Evolutionary conservation across 164 flowering plant species (phyloP).

Genomic region (Echeveria elegans): DNA sequence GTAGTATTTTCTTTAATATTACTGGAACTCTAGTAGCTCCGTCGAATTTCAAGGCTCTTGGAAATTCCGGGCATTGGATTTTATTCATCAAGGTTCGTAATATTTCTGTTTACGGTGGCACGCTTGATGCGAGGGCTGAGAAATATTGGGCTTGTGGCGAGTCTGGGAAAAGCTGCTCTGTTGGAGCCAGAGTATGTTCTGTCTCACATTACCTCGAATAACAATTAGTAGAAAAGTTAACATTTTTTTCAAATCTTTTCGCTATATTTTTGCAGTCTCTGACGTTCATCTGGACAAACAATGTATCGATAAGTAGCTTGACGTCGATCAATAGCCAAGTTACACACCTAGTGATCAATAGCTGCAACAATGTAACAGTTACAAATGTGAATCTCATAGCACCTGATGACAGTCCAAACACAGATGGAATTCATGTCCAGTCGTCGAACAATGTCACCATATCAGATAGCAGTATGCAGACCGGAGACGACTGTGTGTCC

Average conservation of each 20-base stretch:
- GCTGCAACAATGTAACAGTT: slow-evolving; percentile 25
- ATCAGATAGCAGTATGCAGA: slow-evolving; percentile 16
- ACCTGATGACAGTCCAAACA: slow-evolving; percentile 41
- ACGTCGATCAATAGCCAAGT: slow-evolving; percentile 35
- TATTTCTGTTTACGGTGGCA: slow-evolving; percentile 40
- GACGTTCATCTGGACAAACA: slow-evolving; percentile 18
- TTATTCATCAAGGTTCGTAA: slow-evolving; percentile 29
- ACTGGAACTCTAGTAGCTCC: slow-evolving; percentile 45
- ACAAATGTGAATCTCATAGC: slow-evolving; percentile 27
- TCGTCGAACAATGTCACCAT: slow-evolving; percentile 25
- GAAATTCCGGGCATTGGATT: slow-evolving; percentile 34
- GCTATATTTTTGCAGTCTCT: slow-evolving; percentile 17
- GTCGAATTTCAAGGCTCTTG: slow-evolving; percentile 14
- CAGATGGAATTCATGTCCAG: slow-evolving; percentile 48
- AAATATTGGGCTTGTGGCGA: slow-evolving; percentile 43
- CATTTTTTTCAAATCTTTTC: background rate
- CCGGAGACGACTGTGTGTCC: slow-evolving; percentile 54
- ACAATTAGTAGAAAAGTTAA: background rate
- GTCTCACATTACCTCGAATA: background rate
- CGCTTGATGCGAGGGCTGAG: slow-evolving; percentile 40
- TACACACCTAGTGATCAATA: slow-evolving; percentile 28
- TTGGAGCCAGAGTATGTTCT: slow-evolving; percentile 34
- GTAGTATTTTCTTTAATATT: slow-evolving; percentile 19
- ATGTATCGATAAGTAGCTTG: slow-evolving; percentile 25
- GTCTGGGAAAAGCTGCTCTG: slow-evolving; percentile 26